A percentile compares a stretch with the other conserved stretches of the same genome.
phyloP scores from a whole-genome alignment of 2,329 filamentous ascomycete species.

The Coniochaeta prunicola region DNA sequence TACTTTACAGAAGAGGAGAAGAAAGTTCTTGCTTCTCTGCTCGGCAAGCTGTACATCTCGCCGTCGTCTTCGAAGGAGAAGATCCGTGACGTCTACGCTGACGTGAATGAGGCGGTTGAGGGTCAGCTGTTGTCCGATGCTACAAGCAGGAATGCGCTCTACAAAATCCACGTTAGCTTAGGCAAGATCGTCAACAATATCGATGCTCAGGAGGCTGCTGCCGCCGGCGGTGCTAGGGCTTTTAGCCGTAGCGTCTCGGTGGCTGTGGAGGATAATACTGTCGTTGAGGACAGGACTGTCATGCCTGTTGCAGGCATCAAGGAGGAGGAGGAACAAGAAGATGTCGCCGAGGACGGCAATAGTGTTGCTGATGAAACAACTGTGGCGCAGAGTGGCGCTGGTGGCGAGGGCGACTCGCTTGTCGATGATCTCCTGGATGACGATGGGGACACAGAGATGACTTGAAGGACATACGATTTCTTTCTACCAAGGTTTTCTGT shows the following conservation, averaged over 20 bases:
- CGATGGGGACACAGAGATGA: slow-evolving; percentile 25
- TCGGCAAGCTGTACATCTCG: slow-evolving; percentile 77
- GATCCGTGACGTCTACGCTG: slow-evolving; percentile 49
- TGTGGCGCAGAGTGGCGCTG: slow-evolving; percentile 16
- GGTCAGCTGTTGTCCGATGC: slow-evolving; percentile 52
- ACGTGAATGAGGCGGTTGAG: slow-evolving; percentile 56
- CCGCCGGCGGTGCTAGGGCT: slow-evolving; percentile 23
- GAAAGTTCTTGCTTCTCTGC: slow-evolving; percentile 68
- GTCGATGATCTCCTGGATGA: slow-evolving; percentile 33
- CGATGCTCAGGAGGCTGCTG: slow-evolving; percentile 28
- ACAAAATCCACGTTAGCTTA: slow-evolving; percentile 60
- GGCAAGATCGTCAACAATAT: slow-evolving; percentile 61
- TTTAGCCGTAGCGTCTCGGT: slow-evolving; percentile 37
- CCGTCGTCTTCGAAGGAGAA: slow-evolving; percentile 55
- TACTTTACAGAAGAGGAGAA: slow-evolving; percentile 66
- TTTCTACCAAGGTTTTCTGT: not conserved
- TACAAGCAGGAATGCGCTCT: slow-evolving; percentile 55
- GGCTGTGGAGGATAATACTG: slow-evolving; percentile 20
- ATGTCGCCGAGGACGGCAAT: slow-evolving; percentile 9
- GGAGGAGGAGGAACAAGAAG: slow-evolving; percentile 35
- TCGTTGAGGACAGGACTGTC: slow-evolving; percentile 29
- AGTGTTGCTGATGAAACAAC: slow-evolving; percentile 5
- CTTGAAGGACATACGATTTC: slow-evolving; percentile 6
- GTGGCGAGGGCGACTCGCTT: slow-evolving; percentile 23
- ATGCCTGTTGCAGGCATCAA: slow-evolving; percentile 35